Base-by-base conservation (phyloP, 2,329 filamentous ascomycete genomes). In the Ophiocordyceps robertsii region DNA sequence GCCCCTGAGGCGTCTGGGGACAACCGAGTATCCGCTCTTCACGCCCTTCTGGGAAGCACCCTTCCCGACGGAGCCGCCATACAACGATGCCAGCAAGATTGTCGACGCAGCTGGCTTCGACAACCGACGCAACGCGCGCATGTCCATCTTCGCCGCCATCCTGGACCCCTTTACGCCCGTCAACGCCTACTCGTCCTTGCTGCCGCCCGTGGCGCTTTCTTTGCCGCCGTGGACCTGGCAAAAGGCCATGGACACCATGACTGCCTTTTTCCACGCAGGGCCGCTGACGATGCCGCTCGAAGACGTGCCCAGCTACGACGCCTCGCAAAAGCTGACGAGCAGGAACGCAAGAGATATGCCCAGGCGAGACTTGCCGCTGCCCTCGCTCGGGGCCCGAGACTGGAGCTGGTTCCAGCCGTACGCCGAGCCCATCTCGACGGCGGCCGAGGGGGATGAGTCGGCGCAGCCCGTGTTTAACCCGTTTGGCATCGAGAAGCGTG, bases 191-290 rank as follows among this genome's bases (percentile, higher is more conserved):
- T 56, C 52, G 2, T 48, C 51, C 2, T 50, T 66, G 14, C 49
- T 66, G 1, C 65, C 64, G 0, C 41, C 50, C 1, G 29, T 27
- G 3, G 29, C 41, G 2, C 51, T 65, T 0, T 29, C 37, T 11
- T 46, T 68, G 2, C 61, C 60, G 1, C 11, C 49, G 0, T 68
- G 63, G 63, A 63, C 59, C 0, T 59, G 56, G 56, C 54, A 67
- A 43, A 24, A 38, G 0, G 62, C 63, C 5, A 45, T 67, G 47
- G 45, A 53, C 11, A 54, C 43, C 2, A 67, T 68, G 55, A 63
- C 55, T 0, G 62, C 63, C 0, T 68, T 68, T 41, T 65, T 66
- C 47, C 58, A 61, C 39, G 41, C 53, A 0, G 65, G 65, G 0
- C 65, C 63, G 0, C 11, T 63, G 27, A 47, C 39, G 3, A 3